Conservation (phyloP, 306 rosid genomes). For the Herpetospermum pedunculosum region DNA sequence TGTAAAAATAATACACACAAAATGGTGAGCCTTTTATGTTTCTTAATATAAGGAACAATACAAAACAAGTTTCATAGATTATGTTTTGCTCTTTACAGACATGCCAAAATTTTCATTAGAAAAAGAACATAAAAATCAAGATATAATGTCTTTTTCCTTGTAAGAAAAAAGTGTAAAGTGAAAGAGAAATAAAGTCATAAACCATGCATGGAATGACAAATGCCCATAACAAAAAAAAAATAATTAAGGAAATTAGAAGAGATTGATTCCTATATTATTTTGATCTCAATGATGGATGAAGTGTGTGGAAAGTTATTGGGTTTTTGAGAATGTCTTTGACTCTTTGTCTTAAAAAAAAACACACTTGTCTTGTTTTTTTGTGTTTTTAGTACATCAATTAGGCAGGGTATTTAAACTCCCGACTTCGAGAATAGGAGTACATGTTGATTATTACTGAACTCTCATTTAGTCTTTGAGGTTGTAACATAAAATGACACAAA, state of each 20-base stretch:
- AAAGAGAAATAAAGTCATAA: background rate
- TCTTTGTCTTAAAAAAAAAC: background rate
- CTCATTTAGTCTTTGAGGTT: no score
- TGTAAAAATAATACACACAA: background rate
- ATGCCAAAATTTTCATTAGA: background rate
- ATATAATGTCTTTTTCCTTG: background rate
- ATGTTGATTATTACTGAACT: no score
- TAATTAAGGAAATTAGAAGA: background rate
- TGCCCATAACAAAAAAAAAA: background rate
- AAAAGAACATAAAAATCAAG: background rate
- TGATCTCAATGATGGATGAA: background rate
- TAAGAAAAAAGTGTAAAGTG: background rate
- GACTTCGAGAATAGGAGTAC: no score
- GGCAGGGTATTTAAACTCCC: no score
- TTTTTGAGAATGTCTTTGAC: background rate
- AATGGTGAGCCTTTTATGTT: background rate
- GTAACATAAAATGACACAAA: no score
- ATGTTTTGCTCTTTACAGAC: slow-evolving; percentile 2
- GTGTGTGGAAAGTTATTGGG: background rate
- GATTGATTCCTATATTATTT: background rate
- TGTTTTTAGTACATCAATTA: no score
- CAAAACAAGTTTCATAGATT: background rate
- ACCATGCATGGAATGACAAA: background rate
- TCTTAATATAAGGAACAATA: background rate
- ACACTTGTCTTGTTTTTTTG: background rate